Evolutionary conservation across 768 basidiomycete species (phyloP), one percentile per base, ranked within the genome.

Genomic region (Cystobasidium tubakii): DNA sequence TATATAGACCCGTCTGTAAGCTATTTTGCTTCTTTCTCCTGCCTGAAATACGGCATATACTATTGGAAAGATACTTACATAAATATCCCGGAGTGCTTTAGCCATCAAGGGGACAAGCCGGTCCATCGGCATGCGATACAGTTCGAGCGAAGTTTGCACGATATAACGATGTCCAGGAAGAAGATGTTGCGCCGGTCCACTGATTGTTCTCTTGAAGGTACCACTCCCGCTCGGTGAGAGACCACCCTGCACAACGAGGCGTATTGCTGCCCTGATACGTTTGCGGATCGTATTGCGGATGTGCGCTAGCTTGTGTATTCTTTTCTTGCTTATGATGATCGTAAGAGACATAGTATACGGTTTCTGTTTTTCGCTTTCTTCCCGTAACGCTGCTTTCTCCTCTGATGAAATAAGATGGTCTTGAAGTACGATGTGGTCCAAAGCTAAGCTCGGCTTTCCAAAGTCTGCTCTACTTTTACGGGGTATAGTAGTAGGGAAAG

Each of bases 291-390:
- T 27, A 19, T 25, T 71, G 1, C 69, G 69, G 13, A 62, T 34
- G 55, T 21, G 23, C 2, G 69, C 53, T 23, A 71, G 55, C 54
- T 71, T 71, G 17, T 36, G 33, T 10, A 71, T 39, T 12, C 25
- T 39, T 10, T 39, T 23, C 42, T 71, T 71, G 53, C 46, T 34
- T 3, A 71, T 27, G 3, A 60, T 29, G 54, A 71, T 71, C 3
- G 53, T 71, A 7, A 71, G 55, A 6, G 50, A 34, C 69, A 71
- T 71, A 17, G 9, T 62, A 44, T 57, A 71, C 23, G 69, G 27
- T 57, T n/a, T 13, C 44, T 67, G 39, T 31, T 25, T 50, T 46
- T 6, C 6, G 12, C 10, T 7, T 25, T 43, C 66, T 54, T 25
- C 19, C 23, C 33, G 25, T 27, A 60, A 21, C 3, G 57, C 57